Conservation (phyloP, 495 filamentous ascomycete species). For the Lichina pygmaea region DNA sequence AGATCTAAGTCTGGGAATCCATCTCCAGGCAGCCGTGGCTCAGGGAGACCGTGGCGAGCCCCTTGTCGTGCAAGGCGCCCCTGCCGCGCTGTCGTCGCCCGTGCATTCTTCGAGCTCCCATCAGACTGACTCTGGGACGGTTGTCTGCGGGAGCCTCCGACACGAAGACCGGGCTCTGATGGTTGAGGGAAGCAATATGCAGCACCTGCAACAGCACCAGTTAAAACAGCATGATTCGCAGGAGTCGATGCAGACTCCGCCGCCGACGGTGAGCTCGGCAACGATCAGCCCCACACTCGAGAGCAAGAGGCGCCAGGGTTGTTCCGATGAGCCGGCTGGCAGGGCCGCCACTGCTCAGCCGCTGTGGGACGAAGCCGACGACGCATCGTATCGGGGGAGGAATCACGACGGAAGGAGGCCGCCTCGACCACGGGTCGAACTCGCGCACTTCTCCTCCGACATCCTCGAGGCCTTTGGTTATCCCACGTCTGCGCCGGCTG, state of each 20-base stretch:
- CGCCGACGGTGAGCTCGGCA: background rate
- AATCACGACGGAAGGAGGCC: background rate
- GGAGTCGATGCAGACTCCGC: background rate
- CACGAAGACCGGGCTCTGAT: background rate
- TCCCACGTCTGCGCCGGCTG: no score
- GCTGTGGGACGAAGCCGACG: background rate
- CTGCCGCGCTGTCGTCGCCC: background rate
- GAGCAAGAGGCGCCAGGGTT: background rate
- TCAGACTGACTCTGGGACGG: no score
- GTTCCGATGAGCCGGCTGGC: no score
- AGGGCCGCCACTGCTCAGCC: background rate
- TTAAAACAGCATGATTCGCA: background rate
- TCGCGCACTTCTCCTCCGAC: background rate
- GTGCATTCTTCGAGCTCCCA: background rate
- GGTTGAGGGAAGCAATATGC: background rate
- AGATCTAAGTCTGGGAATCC: background rate
- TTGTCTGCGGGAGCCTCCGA: no score
- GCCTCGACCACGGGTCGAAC: background rate
- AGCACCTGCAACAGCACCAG: background rate
- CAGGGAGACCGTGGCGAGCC: background rate
- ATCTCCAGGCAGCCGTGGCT: background rate
- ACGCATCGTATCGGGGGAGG: background rate
- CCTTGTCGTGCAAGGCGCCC: background rate
- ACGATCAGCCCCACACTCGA: background rate
- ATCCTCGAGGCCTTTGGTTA: background rate